Evolutionary conservation across 108 stramenopile species (phyloP), one percentile per base, ranked within the genome.

Genomic region (Pseudonitzschia delicatissima): DNA sequence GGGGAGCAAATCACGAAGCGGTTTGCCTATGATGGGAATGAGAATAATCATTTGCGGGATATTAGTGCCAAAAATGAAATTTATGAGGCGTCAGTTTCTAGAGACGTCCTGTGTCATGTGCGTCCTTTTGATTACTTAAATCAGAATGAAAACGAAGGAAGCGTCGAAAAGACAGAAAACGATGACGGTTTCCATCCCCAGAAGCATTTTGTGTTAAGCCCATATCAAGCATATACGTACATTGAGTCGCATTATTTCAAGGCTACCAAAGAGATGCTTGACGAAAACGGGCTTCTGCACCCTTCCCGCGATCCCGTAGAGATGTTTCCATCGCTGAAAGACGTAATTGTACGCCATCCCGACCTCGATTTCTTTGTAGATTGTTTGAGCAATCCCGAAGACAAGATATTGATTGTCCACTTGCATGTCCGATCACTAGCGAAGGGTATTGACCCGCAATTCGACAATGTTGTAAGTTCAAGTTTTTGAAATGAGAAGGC

Each of bases 61-160:
- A 11, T 32, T 26, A 17, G 13, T 12, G 72, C 55, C 28, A 79
- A 72, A 48, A 85, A 90, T 68, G 89, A 83, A 69, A 76, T 58
- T 35, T 90, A 90, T 58, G 89, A 90, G 66, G 75, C 85, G 9
- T 74, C 83, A 8, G 84, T 84, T 42, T 82, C 83, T 11, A 72
- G 82, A 37, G 87, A 88, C 77, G 72, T 85, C 18, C 20, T 51
- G 18, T 77, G 75, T 26, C 52, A 70, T 57, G 74, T 80, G 8
- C 45, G 69, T 34, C 71, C 60, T 15, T 72, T 65, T 48, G 71
- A 72, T 44, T 72, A 44, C 34, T 72, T 72, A 18, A 35, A 34
- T 15, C 12, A 25, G 12, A 18, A 40, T 2, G 25, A 37, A 35
- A 33, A 55, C 3, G 31, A 55, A 18, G 29, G 3, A 33, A 23